These are phyloP conservation scores for Clitoria ternatea DNA, from an alignment of 306 rosid species.

Conservation along the genomic window DNA sequence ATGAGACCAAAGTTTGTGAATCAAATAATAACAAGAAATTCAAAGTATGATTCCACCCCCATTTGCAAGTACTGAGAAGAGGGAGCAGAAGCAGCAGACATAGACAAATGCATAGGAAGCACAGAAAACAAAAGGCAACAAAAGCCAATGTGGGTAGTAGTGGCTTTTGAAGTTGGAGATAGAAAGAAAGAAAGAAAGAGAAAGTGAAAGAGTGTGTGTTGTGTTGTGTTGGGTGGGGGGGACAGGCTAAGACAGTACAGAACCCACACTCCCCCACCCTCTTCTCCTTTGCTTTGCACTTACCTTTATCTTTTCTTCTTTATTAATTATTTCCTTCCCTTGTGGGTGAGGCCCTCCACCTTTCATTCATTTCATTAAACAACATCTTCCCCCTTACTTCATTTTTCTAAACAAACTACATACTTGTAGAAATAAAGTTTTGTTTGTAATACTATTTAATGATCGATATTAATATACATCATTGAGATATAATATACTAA, in stretches of 20 bases:
- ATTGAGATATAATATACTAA: too few species aligned
- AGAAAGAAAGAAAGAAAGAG: constrained; percentile 32
- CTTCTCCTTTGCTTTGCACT: constrained; percentile 40
- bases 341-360: constrained; percentile 67
- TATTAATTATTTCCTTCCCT: constrained; percentile 47
- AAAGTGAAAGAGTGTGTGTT: constrained; percentile 35
- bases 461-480: too few species aligned
- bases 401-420: too few species aligned
- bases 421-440: too few species aligned
- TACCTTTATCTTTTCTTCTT: constrained; percentile 30
- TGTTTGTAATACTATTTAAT: too few species aligned
- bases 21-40: constrained; percentile 81
- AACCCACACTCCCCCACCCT: constrained; percentile 59
- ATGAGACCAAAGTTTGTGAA: background rate
- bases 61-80: constrained; percentile 76
- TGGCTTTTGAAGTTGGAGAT: constrained; percentile 51
- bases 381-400: background rate
- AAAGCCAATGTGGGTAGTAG: constrained; percentile 58
- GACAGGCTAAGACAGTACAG: constrained; percentile 75
- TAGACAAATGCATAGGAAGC: constrained; percentile 75
- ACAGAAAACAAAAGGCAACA: constrained; percentile 65
- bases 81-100: constrained; percentile 77
- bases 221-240: constrained; percentile 85
- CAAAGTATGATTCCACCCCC: constrained; percentile 79
- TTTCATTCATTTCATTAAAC: constrained; percentile 25